These are phyloP conservation scores for Talaromyces marneffei DNA, from an alignment of 2,329 filamentous ascomycete genomes.

Conservation along the genomic window DNA sequence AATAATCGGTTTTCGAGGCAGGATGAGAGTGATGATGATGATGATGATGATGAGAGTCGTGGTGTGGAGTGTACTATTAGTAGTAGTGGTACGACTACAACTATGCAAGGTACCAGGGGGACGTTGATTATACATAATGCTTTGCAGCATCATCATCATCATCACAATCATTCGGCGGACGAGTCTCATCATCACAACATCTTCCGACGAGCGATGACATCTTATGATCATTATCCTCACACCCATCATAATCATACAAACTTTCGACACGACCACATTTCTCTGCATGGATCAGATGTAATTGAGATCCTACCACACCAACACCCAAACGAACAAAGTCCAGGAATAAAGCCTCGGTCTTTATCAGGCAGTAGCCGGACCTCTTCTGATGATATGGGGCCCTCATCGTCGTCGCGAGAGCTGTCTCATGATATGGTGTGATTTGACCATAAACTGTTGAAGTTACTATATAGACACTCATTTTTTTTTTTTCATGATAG, in stretches of 20 bases:
- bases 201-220: neutral
- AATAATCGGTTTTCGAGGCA: constrained; percentile 32
- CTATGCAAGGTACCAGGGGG: neutral
- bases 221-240: neutral
- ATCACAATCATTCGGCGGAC: neutral
- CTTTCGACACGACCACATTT: neutral
- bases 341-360: neutral
- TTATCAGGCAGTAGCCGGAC: neutral
- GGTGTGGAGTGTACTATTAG: neutral
- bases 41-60: neutral
- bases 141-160: neutral
- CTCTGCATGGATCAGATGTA: constrained; percentile 8
- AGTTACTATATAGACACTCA: neutral
- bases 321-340: constrained; percentile 11
- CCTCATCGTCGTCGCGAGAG: neutral
- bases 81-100: neutral
- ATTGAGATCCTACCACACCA: constrained; percentile 14
- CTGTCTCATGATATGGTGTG: constrained; percentile 7
- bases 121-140: neutral
- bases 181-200: neutral
- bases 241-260: neutral
- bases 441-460: neutral
- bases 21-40: constrained; percentile 11
- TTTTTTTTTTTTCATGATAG: neutral
- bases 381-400: neutral